Conservation (phyloP, 352 stramenopile species). For the Phytophthora constricta region DNA sequence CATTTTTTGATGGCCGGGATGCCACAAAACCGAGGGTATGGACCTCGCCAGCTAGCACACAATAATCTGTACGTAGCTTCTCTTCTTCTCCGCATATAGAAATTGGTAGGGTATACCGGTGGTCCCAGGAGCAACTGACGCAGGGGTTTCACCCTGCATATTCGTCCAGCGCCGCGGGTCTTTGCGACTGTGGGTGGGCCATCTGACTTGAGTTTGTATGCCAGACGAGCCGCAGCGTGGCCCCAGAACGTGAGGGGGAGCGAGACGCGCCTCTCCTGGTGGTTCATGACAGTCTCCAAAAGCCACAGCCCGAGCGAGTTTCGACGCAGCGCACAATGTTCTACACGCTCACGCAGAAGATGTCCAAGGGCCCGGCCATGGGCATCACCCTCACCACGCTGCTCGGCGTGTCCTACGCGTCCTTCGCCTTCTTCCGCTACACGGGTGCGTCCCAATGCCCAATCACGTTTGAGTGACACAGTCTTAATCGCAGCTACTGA, state of each 20-base stretch:
- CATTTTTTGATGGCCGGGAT: too few species aligned
- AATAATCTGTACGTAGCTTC: neutral
- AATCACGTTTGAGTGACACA: too few species aligned
- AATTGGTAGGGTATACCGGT: neutral
- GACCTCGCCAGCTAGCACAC: too few species aligned
- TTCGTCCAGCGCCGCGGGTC: neutral
- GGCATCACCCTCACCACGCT: slow-evolving; percentile 48
- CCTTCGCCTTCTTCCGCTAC: slow-evolving; percentile 68
- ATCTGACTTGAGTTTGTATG: neutral
- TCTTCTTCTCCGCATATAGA: slow-evolving; percentile 2
- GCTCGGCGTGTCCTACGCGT: slow-evolving; percentile 49
- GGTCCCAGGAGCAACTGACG: neutral
- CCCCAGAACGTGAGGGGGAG: slow-evolving; percentile 34
- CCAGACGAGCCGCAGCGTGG: slow-evolving; percentile 25
- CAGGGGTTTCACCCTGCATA: neutral
- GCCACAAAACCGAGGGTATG: too few species aligned
- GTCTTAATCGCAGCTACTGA: too few species aligned
- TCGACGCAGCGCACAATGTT: slow-evolving; percentile 47
- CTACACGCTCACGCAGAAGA: slow-evolving; percentile 70
- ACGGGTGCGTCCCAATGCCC: slow-evolving; percentile 57
- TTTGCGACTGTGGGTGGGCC: neutral
- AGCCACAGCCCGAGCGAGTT: slow-evolving; percentile 22
- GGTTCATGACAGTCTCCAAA: slow-evolving; percentile 44
- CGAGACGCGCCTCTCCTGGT: slow-evolving; percentile 30
- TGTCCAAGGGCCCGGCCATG: slow-evolving; percentile 69